Percentiles rank a stretch among this genome's conserved stretches.
These are phyloP conservation scores for Stagonosporopsis tanaceti DNA, from an alignment of 2,329 filamentous ascomycete genomes.

Conservation along the genomic window DNA sequence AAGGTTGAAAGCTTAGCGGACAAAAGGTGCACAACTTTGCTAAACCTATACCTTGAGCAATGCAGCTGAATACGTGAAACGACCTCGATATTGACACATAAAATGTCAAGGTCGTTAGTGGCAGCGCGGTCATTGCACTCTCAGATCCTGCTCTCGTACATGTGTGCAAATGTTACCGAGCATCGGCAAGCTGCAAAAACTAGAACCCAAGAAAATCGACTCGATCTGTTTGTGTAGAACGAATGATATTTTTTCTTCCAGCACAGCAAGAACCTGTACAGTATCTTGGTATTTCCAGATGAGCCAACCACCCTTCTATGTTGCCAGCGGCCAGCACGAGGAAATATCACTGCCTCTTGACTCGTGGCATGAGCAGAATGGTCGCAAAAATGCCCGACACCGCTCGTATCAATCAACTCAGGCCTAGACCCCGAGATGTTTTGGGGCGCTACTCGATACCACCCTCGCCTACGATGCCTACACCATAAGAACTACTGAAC, in stretches of 20 bases:
- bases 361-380: background rate
- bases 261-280: too few species aligned
- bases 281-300: background rate
- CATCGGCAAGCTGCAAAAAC: too few species aligned
- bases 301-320: background rate
- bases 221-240: too few species aligned
- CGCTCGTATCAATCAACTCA: background rate
- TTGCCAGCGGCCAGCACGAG: background rate
- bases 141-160: too few species aligned
- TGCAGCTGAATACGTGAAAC: background rate
- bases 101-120: too few species aligned
- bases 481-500: background rate
- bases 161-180: too few species aligned
- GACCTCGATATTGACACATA: too few species aligned
- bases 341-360: background rate
- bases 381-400: background rate
- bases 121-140: too few species aligned
- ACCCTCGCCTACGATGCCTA: background rate
- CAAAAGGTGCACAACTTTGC: background rate
- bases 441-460: background rate
- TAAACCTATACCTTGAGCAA: background rate
- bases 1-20: background rate
- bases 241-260: too few species aligned
- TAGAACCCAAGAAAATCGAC: too few species aligned
- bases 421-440: background rate